Percentiles rank a stretch among this genome's conserved stretches.
phyloP scores from a whole-genome alignment of 805 yeast genomes.

The Nakazawaea ishiwadae region DNA sequence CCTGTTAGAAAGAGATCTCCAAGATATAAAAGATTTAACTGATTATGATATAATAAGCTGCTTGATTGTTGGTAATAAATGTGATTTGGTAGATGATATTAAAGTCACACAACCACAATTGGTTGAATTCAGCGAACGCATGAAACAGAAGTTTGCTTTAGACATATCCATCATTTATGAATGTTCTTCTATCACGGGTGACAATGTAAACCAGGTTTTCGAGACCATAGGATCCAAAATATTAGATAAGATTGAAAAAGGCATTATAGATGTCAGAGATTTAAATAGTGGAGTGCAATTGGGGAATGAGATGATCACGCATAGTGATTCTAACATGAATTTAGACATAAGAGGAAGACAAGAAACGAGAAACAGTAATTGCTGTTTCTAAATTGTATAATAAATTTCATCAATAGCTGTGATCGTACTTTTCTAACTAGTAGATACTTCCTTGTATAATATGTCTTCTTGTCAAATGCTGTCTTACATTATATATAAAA shows the following conservation, averaged over 20 bases:
- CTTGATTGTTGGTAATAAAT: constrained; percentile 31
- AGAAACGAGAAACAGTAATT: neutral
- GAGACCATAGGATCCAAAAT: constrained; percentile 33
- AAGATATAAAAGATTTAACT: constrained; percentile 26
- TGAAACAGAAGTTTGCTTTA: constrained; percentile 10
- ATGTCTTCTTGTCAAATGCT: too few relatives aligned
- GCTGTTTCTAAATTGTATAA: neutral
- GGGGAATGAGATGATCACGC: constrained; percentile 6
- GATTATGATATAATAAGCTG: constrained; percentile 21
- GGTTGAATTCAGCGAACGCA: constrained; percentile 8
- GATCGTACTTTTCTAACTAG: too few relatives aligned
- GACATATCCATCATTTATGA: constrained; percentile 28
- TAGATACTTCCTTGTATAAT: too few relatives aligned
- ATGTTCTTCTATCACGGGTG: constrained; percentile 34
- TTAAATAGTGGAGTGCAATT: constrained; percentile 11
- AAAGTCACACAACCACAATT: neutral
- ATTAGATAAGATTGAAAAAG: constrained; percentile 41
- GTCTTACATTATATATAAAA: too few relatives aligned
- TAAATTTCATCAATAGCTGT: too few relatives aligned
- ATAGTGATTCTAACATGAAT: constrained; percentile 9
- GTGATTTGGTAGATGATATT: constrained; percentile 19
- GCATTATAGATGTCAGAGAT: constrained; percentile 18
- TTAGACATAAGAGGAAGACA: neutral
- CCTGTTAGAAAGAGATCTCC: constrained; percentile 25
- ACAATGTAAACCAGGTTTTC: constrained; percentile 37